Conservation (phyloP, 2,329 filamentous ascomycete species). For the Fusarium sp. region DNA sequence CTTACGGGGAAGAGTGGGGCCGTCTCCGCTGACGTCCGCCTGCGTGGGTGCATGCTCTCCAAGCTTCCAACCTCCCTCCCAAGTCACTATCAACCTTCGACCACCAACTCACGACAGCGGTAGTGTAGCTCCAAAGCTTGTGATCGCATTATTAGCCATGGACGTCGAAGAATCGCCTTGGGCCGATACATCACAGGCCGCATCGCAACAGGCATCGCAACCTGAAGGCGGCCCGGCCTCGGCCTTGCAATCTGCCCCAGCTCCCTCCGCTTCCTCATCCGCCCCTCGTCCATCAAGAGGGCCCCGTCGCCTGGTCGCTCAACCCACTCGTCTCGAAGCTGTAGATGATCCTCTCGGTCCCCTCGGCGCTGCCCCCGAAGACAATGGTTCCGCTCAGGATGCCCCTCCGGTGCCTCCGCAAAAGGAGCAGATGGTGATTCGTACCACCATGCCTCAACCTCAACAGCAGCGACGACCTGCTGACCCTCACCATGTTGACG, state of each 20-base stretch:
- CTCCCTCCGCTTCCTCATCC: slow-evolving; percentile 49
- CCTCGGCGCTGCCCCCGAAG: slow-evolving; percentile 73
- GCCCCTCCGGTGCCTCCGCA: slow-evolving; percentile 77
- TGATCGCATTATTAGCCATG: slow-evolving; percentile 52
- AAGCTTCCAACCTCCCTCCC: slow-evolving; percentile 44
- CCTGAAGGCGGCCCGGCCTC: slow-evolving; percentile 48
- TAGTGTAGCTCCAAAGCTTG: slow-evolving; percentile 11
- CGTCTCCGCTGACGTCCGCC: slow-evolving; percentile 43
- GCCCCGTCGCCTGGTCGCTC: slow-evolving; percentile 76
- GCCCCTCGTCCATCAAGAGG: slow-evolving; percentile 59
- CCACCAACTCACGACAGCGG: slow-evolving; percentile 20
- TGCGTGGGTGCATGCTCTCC: slow-evolving; percentile 31
- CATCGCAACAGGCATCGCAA: slow-evolving; percentile 51
- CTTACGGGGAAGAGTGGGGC: slow-evolving; percentile 39
- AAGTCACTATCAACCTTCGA: slow-evolving; percentile 18
- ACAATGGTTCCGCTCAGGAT: slow-evolving; percentile 54
- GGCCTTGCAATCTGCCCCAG: slow-evolving; percentile 48
- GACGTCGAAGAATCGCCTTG: slow-evolving; percentile 67
- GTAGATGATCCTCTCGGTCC: slow-evolving; percentile 83
- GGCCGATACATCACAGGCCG: slow-evolving; percentile 60
- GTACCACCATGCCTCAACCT: slow-evolving; percentile 66
- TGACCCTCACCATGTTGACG: slow-evolving; percentile 75
- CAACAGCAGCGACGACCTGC: slow-evolving; percentile 60
- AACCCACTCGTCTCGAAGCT: slow-evolving; percentile 82
- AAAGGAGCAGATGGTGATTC: slow-evolving; percentile 74